These are phyloP conservation scores for Pichia phayaonensis DNA, from an alignment of 805 yeast species.

Conservation along the genomic window DNA sequence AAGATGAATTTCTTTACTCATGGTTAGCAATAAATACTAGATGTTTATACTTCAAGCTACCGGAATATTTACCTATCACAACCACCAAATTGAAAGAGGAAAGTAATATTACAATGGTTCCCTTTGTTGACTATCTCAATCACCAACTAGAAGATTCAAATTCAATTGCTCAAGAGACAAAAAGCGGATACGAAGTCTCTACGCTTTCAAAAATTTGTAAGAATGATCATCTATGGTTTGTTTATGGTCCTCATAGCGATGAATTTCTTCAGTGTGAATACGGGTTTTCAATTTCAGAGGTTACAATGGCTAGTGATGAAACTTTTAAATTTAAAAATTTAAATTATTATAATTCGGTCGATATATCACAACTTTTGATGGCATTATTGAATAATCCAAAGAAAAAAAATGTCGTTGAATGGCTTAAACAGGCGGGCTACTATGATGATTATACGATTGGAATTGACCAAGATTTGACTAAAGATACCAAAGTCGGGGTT, in stretches of 20 bases:
- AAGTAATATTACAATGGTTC: constrained; percentile 78
- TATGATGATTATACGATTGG: constrained; percentile 68
- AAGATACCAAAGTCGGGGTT: background rate
- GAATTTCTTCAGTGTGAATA: constrained; percentile 78
- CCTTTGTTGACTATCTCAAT: constrained; percentile 82
- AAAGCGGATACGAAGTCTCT: constrained; percentile 47
- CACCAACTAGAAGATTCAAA: constrained; percentile 46
- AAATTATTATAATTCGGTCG: constrained; percentile 2
- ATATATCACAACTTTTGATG: constrained; percentile 11
- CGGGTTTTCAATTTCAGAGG: constrained; percentile 54
- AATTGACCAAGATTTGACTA: constrained; percentile 11
- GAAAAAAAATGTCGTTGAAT: background rate
- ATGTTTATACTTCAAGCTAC: constrained; percentile 72
- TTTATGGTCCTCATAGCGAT: constrained; percentile 87
- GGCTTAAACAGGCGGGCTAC: constrained; percentile 46
- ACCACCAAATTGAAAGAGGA: constrained; percentile 31
- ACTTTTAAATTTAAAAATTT: background rate
- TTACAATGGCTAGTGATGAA: constrained; percentile 47
- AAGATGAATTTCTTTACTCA: constrained; percentile 45
- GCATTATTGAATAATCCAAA: constrained; percentile 2
- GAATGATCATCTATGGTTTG: constrained; percentile 56
- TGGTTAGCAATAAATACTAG: constrained; percentile 91
- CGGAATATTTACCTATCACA: constrained; percentile 33
- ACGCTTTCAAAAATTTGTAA: constrained; percentile 25
- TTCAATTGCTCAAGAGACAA: constrained; percentile 41